A percentile compares a stretch with the other conserved stretches of the same genome.
These are phyloP conservation scores for Periconia sp. DNA, from an alignment of 2,329 filamentous ascomycete species.

Conservation along the genomic window DNA sequence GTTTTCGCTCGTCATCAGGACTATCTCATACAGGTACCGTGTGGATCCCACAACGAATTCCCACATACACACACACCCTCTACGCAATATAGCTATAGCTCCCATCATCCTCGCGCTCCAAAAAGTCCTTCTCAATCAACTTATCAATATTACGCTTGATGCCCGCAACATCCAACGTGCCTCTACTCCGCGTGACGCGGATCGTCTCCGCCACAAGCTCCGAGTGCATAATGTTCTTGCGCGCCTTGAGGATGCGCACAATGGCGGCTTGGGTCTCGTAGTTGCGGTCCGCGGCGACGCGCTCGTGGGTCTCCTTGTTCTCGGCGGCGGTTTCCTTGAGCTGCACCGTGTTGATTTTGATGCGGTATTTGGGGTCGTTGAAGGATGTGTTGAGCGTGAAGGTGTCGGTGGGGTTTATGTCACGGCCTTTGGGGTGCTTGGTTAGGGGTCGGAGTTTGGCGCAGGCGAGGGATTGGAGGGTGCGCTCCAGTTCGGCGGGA, in stretches of 20 bases:
- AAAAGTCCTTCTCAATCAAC: conserved; percentile 53
- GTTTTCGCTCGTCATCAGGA: too few species aligned
- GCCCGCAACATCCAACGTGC: conserved; percentile 79
- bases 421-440: conserved; percentile 83
- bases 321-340: conserved; percentile 94
- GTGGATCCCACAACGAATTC: too few species aligned
- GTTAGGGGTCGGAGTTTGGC: conserved; percentile 80
- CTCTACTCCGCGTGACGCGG: conserved; percentile 81
- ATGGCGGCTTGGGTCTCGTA: conserved; percentile 98
- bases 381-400: conserved; percentile 83
- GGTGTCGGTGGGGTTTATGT: conserved; percentile 76
- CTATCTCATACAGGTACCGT: too few species aligned
- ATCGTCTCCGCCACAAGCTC: conserved; percentile 92
- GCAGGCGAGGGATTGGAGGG: conserved; percentile 91
- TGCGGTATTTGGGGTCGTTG: conserved; percentile 76
- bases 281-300: conserved; percentile 84
- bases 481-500: conserved; percentile 80
- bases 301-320: conserved; percentile 90
- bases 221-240: conserved; percentile 83
- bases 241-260: conserved; percentile 93
- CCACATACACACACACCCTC: not conserved
- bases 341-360: conserved; percentile 99
- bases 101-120: conserved; percentile 42
- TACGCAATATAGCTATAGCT: conserved; percentile 52
- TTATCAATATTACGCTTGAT: conserved; percentile 98